Percentiles rank a stretch among this genome's conserved stretches.
Conservation (phyloP, 331 rosid genomes). For the Quercus tomentella region DNA sequence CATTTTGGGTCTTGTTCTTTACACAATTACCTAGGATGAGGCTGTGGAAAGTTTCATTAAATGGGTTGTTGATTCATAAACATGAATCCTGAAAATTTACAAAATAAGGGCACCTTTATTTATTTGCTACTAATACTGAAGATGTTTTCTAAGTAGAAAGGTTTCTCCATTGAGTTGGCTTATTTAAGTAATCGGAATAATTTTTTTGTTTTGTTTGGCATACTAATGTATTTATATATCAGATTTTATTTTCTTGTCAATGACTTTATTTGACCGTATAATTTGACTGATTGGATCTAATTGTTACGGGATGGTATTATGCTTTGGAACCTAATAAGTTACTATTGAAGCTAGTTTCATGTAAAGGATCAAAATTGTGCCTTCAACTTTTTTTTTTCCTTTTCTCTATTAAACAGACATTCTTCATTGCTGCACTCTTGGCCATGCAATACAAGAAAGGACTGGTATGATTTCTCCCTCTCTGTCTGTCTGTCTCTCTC, state of each 20-base stretch:
- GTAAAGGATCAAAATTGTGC: constrained; percentile 10
- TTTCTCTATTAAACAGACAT: constrained; percentile 62
- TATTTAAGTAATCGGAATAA: background rate
- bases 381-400: background rate
- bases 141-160: background rate
- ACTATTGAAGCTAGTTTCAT: too few relatives aligned
- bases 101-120: too few relatives aligned
- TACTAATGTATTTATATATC: background rate
- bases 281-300: background rate
- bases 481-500: background rate
- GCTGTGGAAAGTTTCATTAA: too few relatives aligned
- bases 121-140: background rate
- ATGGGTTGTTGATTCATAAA: too few relatives aligned
- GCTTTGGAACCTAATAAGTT: too few relatives aligned
- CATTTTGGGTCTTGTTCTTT: too few relatives aligned
- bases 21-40: too few relatives aligned
- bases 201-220: background rate
- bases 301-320: too few relatives aligned
- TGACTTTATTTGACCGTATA: background rate
- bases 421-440: constrained; percentile 97
- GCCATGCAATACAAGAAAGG: constrained; percentile 95
- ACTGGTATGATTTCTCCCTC: constrained; percentile 57
- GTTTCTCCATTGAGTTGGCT: background rate
- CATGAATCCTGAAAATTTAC: too few relatives aligned
- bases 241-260: background rate